Evolutionary conservation across 2,329 filamentous ascomycete species (phyloP).

Genomic region (Colletotrichum tropicicola): DNA sequence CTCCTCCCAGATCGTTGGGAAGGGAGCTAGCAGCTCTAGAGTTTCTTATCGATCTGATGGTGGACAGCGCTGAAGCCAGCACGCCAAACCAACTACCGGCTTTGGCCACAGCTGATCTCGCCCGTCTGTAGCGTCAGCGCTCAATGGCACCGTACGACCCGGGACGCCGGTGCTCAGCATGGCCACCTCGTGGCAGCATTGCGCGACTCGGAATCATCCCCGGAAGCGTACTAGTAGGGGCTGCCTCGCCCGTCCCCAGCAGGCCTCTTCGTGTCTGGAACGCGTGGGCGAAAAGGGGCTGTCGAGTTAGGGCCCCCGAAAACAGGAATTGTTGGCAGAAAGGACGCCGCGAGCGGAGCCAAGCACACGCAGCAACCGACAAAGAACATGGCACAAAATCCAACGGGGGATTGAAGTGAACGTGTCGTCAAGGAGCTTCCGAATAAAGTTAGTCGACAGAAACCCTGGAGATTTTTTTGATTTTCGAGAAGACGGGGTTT

Average conservation of each 20-base stretch:
- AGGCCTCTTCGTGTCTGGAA: conserved; percentile 3
- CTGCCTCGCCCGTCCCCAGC: conserved; percentile 2
- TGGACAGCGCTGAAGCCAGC: background rate
- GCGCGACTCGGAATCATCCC: background rate
- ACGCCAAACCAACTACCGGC: background rate
- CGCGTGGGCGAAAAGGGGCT: background rate
- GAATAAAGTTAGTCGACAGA: background rate
- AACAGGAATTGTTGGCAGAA: background rate
- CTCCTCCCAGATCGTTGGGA: background rate
- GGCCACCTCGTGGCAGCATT: conserved; percentile 25
- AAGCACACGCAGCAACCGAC: background rate
- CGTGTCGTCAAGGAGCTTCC: background rate
- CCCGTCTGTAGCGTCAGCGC: background rate
- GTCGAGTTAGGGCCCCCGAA: background rate
- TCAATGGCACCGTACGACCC: background rate
- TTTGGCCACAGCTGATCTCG: background rate
- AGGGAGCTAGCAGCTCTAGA: background rate
- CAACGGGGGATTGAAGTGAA: conserved; percentile 1
- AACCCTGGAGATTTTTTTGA: background rate
- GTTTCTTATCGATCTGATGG: background rate
- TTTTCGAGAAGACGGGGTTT: conserved; percentile 17
- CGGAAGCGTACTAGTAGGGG: conserved; percentile 10
- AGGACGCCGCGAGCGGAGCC: conserved; percentile 16
- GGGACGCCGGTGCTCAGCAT: conserved; percentile 17
- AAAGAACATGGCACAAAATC: background rate